Base-by-base conservation (phyloP, 1,139 yeast genomes). In the Yamadazyma trypodendri region DNA sequence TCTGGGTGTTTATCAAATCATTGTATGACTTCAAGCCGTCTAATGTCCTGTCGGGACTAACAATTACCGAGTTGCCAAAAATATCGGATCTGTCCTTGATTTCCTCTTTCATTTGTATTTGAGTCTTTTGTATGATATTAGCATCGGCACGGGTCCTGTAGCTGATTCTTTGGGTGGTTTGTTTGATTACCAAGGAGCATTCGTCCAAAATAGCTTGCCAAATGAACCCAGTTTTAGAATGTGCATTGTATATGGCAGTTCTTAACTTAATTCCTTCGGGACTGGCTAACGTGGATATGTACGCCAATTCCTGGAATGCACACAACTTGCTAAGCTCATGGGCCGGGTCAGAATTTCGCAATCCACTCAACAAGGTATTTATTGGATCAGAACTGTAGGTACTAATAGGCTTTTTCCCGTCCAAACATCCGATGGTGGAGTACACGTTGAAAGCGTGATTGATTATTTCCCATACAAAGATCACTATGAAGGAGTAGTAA, bases 391-490 rank as follows among this genome's bases (percentile, higher is more conserved):
- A 61, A 13, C 92, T 79, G 35, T 78, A 69, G 6, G 80, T 68
- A 31, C 92, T 81, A 22, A 89, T 72, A 15, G 86, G 79, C 41
- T 78, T 79, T 18, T 82, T 81, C 24, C 87, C 79, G 51, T 84
- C 88, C 35, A 84, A 60, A 48, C 97, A 92, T 0, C 97, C 96
- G 43, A 86, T 74, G 7, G 89, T 75, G 54, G 90, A 74, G 58
- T 87, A 90, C 3, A 88, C 82, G 45, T 78, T 69, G 54, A 80
- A 89, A 2, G 80, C 65, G 41, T 77, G 73, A 56, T 85, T 84
- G 24, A 77, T 61, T 9, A 77, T 43, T 48, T 83, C 89, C 85
- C 89, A 84, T 15, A 69, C 51, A 29, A 72, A 49, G 3, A 72
- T 49, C 4, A 73, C 46, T 9, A 72, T 50, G 43, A 71, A 66